Evolutionary conservation across 495 filamentous ascomycete genomes (phyloP).

Genomic region (Evernia prunastri): DNA sequence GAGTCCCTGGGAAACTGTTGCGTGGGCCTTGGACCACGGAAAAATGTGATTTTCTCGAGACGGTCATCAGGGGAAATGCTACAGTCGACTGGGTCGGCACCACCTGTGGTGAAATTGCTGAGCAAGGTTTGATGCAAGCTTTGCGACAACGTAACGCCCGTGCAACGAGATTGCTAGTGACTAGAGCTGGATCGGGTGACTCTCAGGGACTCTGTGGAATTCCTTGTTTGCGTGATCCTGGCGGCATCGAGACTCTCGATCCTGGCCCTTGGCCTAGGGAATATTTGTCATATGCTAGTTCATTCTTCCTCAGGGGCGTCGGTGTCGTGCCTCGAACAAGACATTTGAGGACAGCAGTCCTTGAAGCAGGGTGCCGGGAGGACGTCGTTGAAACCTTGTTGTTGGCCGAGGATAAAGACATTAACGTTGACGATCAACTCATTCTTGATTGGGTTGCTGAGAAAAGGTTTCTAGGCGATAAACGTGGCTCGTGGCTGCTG

Average conservation of each 20-base stretch:
- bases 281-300: background rate
- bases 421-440: conserved; percentile 9
- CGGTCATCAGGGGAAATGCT: conserved; percentile 23
- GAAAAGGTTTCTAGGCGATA: conserved; percentile 3
- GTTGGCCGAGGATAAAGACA: background rate
- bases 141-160: conserved; percentile 11
- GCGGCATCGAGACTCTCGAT: background rate
- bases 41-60: conserved; percentile 39
- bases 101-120: conserved; percentile 23
- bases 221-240: background rate
- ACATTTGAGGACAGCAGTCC: conserved; percentile 21
- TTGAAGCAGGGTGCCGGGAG: conserved; percentile 16
- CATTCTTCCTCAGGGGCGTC: background rate
- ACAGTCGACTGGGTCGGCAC: conserved; percentile 15
- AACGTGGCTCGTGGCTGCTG: conserved; percentile 17
- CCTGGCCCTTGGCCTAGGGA: background rate
- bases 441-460: conserved; percentile 15
- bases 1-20: conserved; percentile 30
- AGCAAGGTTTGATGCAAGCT: conserved; percentile 19
- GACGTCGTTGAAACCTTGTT: conserved; percentile 11
- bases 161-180: background rate
- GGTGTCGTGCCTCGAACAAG: conserved; percentile 14
- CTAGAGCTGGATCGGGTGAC: background rate
- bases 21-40: conserved; percentile 38
- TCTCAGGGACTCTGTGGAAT: background rate